Conservation (phyloP, 306 rosid species). For the Hippophae gyantsensis region DNA sequence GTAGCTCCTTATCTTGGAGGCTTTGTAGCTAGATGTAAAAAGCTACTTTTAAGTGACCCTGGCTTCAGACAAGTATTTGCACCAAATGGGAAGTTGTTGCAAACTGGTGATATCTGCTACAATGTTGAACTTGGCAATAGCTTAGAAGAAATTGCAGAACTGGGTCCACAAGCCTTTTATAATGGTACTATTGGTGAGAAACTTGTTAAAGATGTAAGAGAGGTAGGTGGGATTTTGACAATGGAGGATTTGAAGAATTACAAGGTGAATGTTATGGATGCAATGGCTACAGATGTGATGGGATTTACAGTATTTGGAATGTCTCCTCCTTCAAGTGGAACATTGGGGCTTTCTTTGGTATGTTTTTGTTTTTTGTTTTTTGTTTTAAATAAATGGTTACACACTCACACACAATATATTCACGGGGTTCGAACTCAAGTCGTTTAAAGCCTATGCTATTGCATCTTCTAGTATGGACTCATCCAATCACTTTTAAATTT, state of each 20-base stretch:
- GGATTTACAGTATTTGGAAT: conserved; percentile 72
- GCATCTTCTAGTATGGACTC: too few species aligned
- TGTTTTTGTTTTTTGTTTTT: conserved; percentile 17
- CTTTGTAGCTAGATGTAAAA: conserved; percentile 3
- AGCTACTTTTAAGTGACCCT: conserved; percentile 45
- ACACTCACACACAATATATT: too few species aligned
- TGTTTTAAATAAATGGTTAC: neutral
- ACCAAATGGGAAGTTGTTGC: conserved; percentile 52
- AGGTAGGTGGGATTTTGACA: conserved; percentile 77
- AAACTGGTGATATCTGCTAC: conserved; percentile 51
- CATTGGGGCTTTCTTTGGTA: conserved; percentile 65
- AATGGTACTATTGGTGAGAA: conserved; percentile 66
- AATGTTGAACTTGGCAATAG: conserved; percentile 58
- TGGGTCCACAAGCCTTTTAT: conserved; percentile 72
- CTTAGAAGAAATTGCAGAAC: conserved; percentile 56
- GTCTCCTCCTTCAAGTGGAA: conserved; percentile 97
- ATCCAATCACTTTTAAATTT: too few species aligned
- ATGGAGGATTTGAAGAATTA: conserved; percentile 74
- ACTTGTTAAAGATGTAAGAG: conserved; percentile 66
- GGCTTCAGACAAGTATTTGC: conserved; percentile 61
- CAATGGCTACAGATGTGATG: conserved; percentile 46
- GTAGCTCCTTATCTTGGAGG: conserved; percentile 45
- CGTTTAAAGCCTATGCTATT: too few species aligned
- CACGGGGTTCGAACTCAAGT: too few species aligned
- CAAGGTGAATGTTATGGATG: conserved; percentile 50